A percentile compares a stretch with the other conserved stretches of the same genome.
These are phyloP conservation scores for Leishmania tropica DNA, from an alignment of 208 protist genomes.

Conservation along the genomic window DNA sequence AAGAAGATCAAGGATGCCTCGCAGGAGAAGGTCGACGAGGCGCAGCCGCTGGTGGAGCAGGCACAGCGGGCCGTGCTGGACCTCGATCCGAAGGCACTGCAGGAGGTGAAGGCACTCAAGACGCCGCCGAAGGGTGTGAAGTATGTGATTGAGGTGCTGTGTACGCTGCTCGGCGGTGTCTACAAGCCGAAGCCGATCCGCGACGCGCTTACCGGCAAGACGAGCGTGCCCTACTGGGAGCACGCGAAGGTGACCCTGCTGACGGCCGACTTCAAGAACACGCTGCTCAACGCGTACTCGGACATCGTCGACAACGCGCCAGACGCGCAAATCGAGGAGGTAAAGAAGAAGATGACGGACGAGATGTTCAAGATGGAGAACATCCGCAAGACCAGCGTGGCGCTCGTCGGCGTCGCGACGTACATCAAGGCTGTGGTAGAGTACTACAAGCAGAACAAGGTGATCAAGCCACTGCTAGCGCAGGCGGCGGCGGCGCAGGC, in stretches of 20 bases:
- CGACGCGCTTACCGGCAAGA: constrained; percentile 84
- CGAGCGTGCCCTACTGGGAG: constrained; percentile 94
- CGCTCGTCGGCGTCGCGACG: constrained; percentile 94
- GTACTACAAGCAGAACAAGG: constrained; percentile 97
- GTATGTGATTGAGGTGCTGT: constrained; percentile 93
- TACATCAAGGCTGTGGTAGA: constrained; percentile 98
- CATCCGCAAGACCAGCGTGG: constrained; percentile 88
- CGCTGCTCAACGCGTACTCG: constrained; percentile 79
- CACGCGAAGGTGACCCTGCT: constrained; percentile 87
- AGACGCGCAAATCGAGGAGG: constrained; percentile 91
- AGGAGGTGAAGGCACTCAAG: constrained; percentile 95
- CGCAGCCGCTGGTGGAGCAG: constrained; percentile 94
- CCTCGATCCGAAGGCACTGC: constrained; percentile 94
- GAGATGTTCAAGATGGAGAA: constrained; percentile 96
- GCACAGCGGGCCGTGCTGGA: constrained; percentile 93
- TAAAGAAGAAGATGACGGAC: constrained; percentile 94
- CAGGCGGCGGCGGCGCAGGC: constrained; percentile 85
- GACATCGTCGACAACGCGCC: constrained; percentile 90
- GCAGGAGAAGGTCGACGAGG: constrained; percentile 95
- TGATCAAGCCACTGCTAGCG: constrained; percentile 94
- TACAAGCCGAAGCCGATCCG: constrained; percentile 89
- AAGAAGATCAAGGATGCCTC: constrained; percentile 96
- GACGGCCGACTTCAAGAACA: constrained; percentile 91
- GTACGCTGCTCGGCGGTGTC: constrained; percentile 84
- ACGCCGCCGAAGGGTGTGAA: constrained; percentile 96